phyloP scores from a whole-genome alignment of 2,329 filamentous ascomycete genomes.

The Colletotrichum sublineola region DNA sequence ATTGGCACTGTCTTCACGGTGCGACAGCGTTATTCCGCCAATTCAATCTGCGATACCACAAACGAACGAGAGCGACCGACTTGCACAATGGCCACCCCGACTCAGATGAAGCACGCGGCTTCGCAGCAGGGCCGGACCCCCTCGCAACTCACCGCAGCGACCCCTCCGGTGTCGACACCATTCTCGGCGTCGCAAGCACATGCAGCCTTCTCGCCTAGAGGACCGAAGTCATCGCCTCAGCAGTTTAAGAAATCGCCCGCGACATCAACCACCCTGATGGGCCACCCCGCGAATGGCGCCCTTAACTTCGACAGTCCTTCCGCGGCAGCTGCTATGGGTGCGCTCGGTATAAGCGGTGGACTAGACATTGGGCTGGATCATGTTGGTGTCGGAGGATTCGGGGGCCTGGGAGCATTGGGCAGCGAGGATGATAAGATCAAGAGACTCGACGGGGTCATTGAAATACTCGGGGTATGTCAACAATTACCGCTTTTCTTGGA shows the following conservation, averaged over 20 bases:
- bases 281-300: conserved; percentile 59
- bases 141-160: conserved; percentile 67
- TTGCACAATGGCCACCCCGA: conserved; percentile 62
- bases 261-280: conserved; percentile 62
- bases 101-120: conserved; percentile 63
- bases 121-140: conserved; percentile 67
- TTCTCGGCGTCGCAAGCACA: conserved; percentile 69
- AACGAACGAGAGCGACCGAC: conserved; percentile 3
- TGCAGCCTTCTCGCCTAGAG: conserved; percentile 71
- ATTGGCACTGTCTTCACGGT: conserved; percentile 1
- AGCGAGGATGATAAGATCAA: conserved; percentile 69
- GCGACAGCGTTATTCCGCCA: conserved; percentile 1
- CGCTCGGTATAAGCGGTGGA: conserved; percentile 62
- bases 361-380: conserved; percentile 68
- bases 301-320: conserved; percentile 75
- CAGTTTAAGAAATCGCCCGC: conserved; percentile 75
- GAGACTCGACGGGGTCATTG: conserved; percentile 65
- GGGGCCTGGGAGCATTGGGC: conserved; percentile 56
- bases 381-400: conserved; percentile 61
- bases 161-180: conserved; percentile 76
- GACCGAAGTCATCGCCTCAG: conserved; percentile 72
- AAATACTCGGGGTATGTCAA: conserved; percentile 62
- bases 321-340: conserved; percentile 72
- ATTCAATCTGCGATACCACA: neutral
- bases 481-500: conserved; percentile 46